Evolutionary conservation across 257 asterid species (phyloP), one percentile per base, ranked within the genome.

Genomic region (Anisodus tanguticus): DNA sequence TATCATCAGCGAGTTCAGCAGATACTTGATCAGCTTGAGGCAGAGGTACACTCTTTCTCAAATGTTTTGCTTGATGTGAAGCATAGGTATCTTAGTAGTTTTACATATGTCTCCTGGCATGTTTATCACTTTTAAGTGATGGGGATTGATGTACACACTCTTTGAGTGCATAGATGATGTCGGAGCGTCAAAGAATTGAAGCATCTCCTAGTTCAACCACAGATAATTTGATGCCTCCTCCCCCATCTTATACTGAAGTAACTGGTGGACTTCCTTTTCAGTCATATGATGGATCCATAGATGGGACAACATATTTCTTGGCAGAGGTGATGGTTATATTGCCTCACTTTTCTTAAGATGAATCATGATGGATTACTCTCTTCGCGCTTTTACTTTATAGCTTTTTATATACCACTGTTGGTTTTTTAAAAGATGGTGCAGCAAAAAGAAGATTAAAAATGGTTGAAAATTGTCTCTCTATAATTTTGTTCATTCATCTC

Each of bases 21-120:
- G 84, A 89, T 94, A 83, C 95, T 94, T n/a, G 90, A 91, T 88
- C 93, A 90, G 87, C 95, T 92, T 54, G 95, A 93, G 80, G 90
- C 85, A 13, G 94, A 94, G 94, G 98, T 94, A 88, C 64, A 86
- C 49, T 81, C 67, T 35, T 62, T 43, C 58, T 22, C 9, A 45
- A 31, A 47, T 62, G 26, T 41, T 15, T 7, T n/a, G 22, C 68
- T 80, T 39, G 39, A 17, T 54, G 66, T 12, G 59, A 7, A 59
- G 43, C 53, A 31, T 35, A 60, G 53, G 26, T 22, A 22, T 22
- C 26, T 22, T 22, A 22, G 26, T 22, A 22, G 26, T 22, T 22
- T 22, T 22, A 22, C 26, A 35, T 54, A 9, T 15, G 39, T 74
- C 55, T 19, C 81, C 22, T 74, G 62, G 5, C 63, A 15, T 22